Conservation (phyloP, 306 rosid species). For the Lithocarpus polystachyus region DNA sequence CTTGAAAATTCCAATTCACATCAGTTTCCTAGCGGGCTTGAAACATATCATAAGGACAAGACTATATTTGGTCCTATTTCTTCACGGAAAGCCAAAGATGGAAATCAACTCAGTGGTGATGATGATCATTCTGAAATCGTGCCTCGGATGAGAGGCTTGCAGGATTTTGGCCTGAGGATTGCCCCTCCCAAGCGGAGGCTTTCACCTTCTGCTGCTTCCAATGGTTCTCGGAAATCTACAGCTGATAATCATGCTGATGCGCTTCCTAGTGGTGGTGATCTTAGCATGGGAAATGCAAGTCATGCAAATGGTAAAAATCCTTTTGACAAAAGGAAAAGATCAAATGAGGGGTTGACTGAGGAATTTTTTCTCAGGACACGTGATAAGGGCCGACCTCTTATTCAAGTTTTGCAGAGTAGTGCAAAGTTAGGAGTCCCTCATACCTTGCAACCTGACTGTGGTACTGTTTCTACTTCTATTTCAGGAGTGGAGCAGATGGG, state of each 20-base stretch:
- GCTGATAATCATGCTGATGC: conserved; percentile 38
- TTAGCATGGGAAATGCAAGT: conserved; percentile 32
- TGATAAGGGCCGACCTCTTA: conserved; percentile 19
- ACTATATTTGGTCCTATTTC: conserved; percentile 27
- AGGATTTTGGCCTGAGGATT: conserved; percentile 52
- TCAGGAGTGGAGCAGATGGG: conserved; percentile 61
- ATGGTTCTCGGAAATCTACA: conserved; percentile 40
- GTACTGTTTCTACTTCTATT: conserved; percentile 37
- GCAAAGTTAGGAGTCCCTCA: conserved; percentile 30
- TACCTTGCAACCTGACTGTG: conserved; percentile 34
- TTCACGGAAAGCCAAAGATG: conserved; percentile 36
- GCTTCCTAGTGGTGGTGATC: conserved; percentile 33
- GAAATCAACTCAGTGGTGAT: conserved; percentile 44
- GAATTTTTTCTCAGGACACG: conserved; percentile 29
- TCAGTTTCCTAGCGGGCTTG: conserved; percentile 30
- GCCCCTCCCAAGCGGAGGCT: conserved; percentile 43
- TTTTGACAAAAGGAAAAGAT: conserved; percentile 31
- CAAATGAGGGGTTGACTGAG: conserved; percentile 24
- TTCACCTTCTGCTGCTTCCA: conserved; percentile 37
- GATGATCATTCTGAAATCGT: conserved; percentile 44
- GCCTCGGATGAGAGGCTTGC: conserved; percentile 66
- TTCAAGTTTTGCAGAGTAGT: conserved; percentile 30
- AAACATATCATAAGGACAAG: conserved; percentile 33
- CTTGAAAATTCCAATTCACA: conserved; percentile 25
- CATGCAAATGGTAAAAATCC: conserved; percentile 36